Evolutionary conservation across 1,284 basidiomycete species (phyloP).

Genomic region (Rhodofomes roseus): DNA sequence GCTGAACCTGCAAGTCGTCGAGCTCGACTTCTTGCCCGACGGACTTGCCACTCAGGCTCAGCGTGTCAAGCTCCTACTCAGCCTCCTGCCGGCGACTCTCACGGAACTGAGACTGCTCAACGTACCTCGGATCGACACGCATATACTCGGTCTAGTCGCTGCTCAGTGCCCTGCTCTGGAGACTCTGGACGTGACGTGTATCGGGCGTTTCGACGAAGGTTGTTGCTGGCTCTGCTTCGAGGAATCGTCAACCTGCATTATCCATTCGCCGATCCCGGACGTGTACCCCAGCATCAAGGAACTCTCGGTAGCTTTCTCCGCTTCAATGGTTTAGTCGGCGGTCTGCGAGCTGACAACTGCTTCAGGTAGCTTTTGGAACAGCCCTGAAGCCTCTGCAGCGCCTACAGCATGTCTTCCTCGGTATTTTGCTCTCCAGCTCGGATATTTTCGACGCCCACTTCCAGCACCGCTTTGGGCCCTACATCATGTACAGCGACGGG

Average conservation of each 20-base stretch:
- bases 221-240: constrained; percentile 65
- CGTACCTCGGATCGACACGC: constrained; percentile 50
- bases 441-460: constrained; percentile 42
- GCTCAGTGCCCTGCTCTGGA: constrained; percentile 39
- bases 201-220: constrained; percentile 47
- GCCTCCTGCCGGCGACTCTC: constrained; percentile 22
- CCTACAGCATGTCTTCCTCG: constrained; percentile 53
- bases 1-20: constrained; percentile 16
- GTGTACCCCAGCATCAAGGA: constrained; percentile 36
- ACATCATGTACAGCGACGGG: constrained; percentile 22
- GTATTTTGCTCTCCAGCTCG: constrained; percentile 52
- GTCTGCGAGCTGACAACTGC: not conserved
- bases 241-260: constrained; percentile 48
- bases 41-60: constrained; percentile 23
- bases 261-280: constrained; percentile 61
- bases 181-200: constrained; percentile 50
- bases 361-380: constrained; percentile 27
- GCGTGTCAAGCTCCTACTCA: constrained; percentile 22
- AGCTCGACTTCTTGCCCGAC: constrained; percentile 24
- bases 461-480: constrained; percentile 31
- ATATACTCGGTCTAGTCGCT: constrained; percentile 45
- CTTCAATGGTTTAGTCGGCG: not conserved
- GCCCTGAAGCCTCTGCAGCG: constrained; percentile 36
- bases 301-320: constrained; percentile 45
- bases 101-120: constrained; percentile 44